Conservation (phyloP, 306 rosid species). For the Luffa acutangula region DNA sequence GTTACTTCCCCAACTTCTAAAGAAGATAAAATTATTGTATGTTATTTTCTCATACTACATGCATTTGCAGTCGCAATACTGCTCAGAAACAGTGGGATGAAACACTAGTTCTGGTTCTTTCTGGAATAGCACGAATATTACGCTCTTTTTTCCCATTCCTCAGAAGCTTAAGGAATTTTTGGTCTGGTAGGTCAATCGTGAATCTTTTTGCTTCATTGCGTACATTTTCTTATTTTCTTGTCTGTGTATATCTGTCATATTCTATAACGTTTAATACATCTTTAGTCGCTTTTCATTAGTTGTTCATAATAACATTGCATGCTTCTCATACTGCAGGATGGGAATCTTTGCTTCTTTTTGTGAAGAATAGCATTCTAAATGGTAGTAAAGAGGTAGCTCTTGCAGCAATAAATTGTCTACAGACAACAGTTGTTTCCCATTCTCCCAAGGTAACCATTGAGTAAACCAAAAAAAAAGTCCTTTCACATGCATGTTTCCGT, state of each 20-base stretch:
- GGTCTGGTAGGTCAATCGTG: slow-evolving; percentile 60
- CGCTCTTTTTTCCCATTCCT: slow-evolving; percentile 86
- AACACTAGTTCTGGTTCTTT: slow-evolving; percentile 83
- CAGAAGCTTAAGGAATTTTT: slow-evolving; percentile 61
- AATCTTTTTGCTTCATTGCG: slow-evolving; percentile 13
- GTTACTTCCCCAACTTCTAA: slow-evolving; percentile 6
- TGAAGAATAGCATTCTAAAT: slow-evolving; percentile 62
- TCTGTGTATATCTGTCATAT: background rate
- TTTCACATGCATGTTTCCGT: background rate
- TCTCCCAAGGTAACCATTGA: slow-evolving; percentile 58
- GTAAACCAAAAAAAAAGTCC: slow-evolving; percentile 4
- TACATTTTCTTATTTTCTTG: background rate
- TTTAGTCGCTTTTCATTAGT: background rate
- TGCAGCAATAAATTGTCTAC: slow-evolving; percentile 88
- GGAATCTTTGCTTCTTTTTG: slow-evolving; percentile 83
- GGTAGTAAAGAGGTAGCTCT: slow-evolving; percentile 96
- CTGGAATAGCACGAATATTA: slow-evolving; percentile 83
- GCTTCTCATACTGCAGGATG: slow-evolving; percentile 54
- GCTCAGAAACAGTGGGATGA: slow-evolving; percentile 99
- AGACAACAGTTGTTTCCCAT: slow-evolving; percentile 76
- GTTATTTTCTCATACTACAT: slow-evolving; percentile 12
- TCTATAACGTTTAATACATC: background rate
- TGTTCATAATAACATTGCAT: slow-evolving; percentile 1
- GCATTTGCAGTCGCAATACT: slow-evolving; percentile 80
- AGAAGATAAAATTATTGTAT: background rate